Percentiles rank a stretch among this genome's conserved stretches.
phyloP scores from a whole-genome alignment of 2,329 filamentous ascomycete genomes.

The Paecilomyces sp. region DNA sequence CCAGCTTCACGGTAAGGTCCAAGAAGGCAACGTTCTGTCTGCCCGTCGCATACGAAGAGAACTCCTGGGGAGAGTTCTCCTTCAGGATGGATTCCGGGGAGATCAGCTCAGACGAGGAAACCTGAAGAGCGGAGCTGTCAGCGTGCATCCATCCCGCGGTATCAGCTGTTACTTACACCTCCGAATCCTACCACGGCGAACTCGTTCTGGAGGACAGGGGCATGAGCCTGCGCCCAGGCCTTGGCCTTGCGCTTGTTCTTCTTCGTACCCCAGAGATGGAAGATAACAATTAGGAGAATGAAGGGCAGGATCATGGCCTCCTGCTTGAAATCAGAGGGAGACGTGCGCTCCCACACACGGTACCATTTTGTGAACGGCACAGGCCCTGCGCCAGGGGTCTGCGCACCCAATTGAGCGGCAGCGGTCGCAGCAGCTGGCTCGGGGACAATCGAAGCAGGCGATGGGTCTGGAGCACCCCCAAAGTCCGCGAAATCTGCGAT shows the following conservation, averaged over 20 bases:
- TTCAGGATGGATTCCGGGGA: slow-evolving; percentile 60
- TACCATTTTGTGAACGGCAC: slow-evolving; percentile 91
- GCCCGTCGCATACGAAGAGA: slow-evolving; percentile 78
- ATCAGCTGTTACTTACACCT: slow-evolving; percentile 40
- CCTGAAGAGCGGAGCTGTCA: slow-evolving; percentile 28
- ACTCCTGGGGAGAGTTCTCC: slow-evolving; percentile 85
- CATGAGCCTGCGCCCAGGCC: slow-evolving; percentile 71
- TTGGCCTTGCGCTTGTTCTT: slow-evolving; percentile 74
- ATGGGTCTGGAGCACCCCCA: slow-evolving; percentile 66
- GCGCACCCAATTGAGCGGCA: slow-evolving; percentile 41
- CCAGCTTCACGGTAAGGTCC: slow-evolving; percentile 73
- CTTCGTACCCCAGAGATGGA: slow-evolving; percentile 75
- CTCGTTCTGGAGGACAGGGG: slow-evolving; percentile 65
- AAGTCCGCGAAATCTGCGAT: slow-evolving; percentile 86
- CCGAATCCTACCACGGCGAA: slow-evolving; percentile 82
- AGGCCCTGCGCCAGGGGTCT: slow-evolving; percentile 41
- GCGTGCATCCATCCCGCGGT: slow-evolving; percentile 41
- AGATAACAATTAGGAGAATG: slow-evolving; percentile 64
- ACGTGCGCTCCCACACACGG: slow-evolving; percentile 86
- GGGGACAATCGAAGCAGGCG: slow-evolving; percentile 41
- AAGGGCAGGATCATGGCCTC: slow-evolving; percentile 76
- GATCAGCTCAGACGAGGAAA: slow-evolving; percentile 30
- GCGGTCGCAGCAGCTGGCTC: slow-evolving; percentile 28
- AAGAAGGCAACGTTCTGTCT: slow-evolving; percentile 88
- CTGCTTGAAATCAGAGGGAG: slow-evolving; percentile 73